phyloP scores from a whole-genome alignment of 176 grass and related monocot genomes.

The Triticum dicoccoides region DNA sequence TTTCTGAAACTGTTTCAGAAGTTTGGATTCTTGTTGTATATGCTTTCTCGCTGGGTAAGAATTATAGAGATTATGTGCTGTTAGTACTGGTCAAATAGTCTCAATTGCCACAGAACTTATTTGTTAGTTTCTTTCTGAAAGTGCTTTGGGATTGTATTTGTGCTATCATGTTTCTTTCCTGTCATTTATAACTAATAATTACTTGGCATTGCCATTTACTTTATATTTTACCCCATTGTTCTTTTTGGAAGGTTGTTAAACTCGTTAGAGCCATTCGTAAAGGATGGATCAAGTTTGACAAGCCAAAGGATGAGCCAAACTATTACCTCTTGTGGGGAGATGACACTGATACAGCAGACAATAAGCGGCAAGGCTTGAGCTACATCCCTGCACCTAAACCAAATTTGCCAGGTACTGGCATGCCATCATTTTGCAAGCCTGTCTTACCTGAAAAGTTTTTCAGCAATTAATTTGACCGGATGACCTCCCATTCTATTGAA shows the following conservation, averaged over 20 bases:
- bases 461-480: not conserved
- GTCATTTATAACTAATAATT: not conserved
- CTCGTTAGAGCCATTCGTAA: conserved; percentile 86
- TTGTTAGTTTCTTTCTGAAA: conserved; percentile 8
- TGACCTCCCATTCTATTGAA: not conserved
- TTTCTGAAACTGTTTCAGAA: not conserved
- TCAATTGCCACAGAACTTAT: not conserved
- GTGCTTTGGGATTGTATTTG: not conserved
- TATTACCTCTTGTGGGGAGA: conserved; percentile 88
- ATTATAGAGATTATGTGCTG: not conserved
- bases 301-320: conserved; percentile 70
- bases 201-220: not conserved
- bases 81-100: not conserved
- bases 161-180: not conserved
- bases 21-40: not conserved
- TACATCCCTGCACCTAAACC: conserved; percentile 95
- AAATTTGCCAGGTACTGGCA: conserved; percentile 71
- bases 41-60: not conserved
- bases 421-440: not conserved
- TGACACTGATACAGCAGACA: conserved; percentile 71
- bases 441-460: conserved; percentile 2
- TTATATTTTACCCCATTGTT: conserved; percentile 7
- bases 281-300: conserved; percentile 87
- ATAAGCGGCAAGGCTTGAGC: conserved; percentile 79
- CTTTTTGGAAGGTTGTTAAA: conserved; percentile 46